phyloP scores from a whole-genome alignment of 345 rosid genomes.

The Jatropha curcas region DNA sequence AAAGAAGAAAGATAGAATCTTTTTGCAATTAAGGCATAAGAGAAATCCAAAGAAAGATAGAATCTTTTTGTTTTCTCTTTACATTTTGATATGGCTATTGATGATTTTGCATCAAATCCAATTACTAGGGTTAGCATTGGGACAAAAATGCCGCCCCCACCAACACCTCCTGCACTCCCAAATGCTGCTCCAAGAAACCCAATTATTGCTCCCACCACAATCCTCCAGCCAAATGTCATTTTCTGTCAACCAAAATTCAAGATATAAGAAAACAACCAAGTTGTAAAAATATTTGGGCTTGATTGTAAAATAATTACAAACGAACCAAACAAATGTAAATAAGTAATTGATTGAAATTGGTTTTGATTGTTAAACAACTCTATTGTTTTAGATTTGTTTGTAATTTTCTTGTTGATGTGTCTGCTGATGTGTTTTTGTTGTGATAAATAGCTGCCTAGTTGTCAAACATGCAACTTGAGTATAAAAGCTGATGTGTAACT shows the following conservation, averaged over 20 bases:
- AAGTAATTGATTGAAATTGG: no score
- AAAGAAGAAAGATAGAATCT: no score
- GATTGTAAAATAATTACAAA: no score
- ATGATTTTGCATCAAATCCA: conserved; percentile 81
- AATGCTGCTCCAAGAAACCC: conserved; percentile 90
- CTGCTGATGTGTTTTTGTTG: no score
- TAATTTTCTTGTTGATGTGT: no score
- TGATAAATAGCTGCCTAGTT: no score
- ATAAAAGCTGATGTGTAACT: no score
- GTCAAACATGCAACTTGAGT: no score
- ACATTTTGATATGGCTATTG: conserved; percentile 88
- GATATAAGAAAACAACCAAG: neutral
- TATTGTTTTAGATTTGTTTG: no score
- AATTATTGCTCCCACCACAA: conserved; percentile 57
- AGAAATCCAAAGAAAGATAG: neutral
- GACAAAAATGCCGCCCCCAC: conserved; percentile 83
- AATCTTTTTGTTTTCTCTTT: conserved; percentile 13
- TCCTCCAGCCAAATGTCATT: conserved; percentile 71
- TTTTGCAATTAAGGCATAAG: neutral
- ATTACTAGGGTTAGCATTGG: conserved; percentile 77
- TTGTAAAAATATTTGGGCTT: no score
- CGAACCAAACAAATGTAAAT: no score
- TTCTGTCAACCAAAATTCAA: conserved; percentile 38
- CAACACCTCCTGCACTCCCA: conserved; percentile 92
- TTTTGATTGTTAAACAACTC: no score